Conservation (phyloP, 2,329 filamentous ascomycete genomes). For the Albifimbria verrucaria region DNA sequence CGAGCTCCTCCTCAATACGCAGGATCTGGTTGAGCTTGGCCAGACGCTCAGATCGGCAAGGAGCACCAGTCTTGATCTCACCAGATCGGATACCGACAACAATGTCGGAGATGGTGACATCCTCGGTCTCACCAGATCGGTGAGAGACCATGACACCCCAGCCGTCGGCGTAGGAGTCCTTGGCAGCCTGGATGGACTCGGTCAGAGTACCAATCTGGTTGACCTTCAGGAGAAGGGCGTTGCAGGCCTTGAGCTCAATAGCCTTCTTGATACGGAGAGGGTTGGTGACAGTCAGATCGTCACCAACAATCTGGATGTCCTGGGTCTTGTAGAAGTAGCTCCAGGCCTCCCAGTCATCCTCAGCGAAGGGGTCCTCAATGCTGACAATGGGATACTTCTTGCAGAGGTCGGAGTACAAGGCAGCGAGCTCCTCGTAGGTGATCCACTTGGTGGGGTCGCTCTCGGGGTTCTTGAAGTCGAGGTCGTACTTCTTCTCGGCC, state of each 20-base stretch:
- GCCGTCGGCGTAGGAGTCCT: conserved; percentile 91
- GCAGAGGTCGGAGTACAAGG: conserved; percentile 80
- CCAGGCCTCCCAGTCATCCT: conserved; percentile 99
- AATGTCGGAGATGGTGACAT: conserved; percentile 98
- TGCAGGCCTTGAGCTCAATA: conserved; percentile 98
- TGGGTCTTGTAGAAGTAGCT: conserved; percentile 99
- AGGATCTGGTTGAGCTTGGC: conserved; percentile 99
- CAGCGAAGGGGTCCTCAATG: conserved; percentile 98
- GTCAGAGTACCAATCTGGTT: conserved; percentile 99
- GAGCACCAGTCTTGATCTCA: conserved; percentile 99
- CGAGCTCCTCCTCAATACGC: conserved; percentile 98
- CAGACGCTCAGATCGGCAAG: conserved; percentile 93
- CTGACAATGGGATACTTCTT: conserved; percentile 98
- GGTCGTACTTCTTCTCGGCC: conserved; percentile 98
- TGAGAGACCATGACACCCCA: conserved; percentile 99
- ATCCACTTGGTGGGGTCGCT: conserved; percentile 96
- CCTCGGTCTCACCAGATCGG: conserved; percentile 98
- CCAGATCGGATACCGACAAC: conserved; percentile 94
- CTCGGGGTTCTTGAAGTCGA: conserved; percentile 99
- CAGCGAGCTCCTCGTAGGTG: conserved; percentile 95
- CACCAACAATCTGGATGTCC: conserved; percentile 97
- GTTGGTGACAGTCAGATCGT: conserved; percentile 99
- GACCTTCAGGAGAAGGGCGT: conserved; percentile 97
- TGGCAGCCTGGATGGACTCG: conserved; percentile 98
- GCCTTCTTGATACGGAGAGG: conserved; percentile 99